A percentile compares a stretch with the other conserved stretches of the same genome.
Conservation (phyloP, 2,329 filamentous ascomycete genomes). For the Botrytis porri region DNA sequence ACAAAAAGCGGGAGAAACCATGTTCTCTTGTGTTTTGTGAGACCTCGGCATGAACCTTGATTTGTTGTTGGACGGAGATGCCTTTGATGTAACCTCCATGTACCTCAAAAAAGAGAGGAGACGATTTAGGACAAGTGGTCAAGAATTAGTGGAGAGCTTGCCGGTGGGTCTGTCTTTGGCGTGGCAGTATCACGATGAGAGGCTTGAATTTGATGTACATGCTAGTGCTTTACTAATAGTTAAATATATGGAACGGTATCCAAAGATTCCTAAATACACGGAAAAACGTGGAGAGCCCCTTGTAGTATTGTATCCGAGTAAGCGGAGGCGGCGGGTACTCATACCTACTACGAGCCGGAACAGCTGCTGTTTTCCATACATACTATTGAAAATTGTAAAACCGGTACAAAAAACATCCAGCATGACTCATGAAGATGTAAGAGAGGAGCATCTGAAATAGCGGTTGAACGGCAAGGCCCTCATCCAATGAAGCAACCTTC, state of each 20-base stretch:
- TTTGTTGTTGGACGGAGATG: neutral
- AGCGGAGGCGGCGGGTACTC: neutral
- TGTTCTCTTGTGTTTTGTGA: neutral
- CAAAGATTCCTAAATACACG: neutral
- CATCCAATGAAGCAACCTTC: neutral
- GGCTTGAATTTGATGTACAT: neutral
- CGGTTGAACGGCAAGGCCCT: neutral
- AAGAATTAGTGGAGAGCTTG: neutral
- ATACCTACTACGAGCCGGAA: neutral
- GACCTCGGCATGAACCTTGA: neutral
- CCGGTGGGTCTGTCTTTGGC: neutral
- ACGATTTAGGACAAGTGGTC: neutral
- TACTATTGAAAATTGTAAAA: neutral
- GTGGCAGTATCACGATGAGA: neutral
- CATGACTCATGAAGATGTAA: neutral
- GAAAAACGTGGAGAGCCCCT: neutral
- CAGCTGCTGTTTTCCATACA: neutral
- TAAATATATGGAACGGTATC: neutral
- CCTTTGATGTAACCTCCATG: neutral
- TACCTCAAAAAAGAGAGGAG: neutral
- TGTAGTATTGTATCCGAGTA: neutral
- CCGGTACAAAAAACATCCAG: neutral
- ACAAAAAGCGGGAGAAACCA: neutral
- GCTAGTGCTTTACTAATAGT: neutral
- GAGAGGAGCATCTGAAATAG: neutral